Base-by-base conservation (phyloP, 805 yeast genomes). In the Barnettozyma botsteinii region DNA sequence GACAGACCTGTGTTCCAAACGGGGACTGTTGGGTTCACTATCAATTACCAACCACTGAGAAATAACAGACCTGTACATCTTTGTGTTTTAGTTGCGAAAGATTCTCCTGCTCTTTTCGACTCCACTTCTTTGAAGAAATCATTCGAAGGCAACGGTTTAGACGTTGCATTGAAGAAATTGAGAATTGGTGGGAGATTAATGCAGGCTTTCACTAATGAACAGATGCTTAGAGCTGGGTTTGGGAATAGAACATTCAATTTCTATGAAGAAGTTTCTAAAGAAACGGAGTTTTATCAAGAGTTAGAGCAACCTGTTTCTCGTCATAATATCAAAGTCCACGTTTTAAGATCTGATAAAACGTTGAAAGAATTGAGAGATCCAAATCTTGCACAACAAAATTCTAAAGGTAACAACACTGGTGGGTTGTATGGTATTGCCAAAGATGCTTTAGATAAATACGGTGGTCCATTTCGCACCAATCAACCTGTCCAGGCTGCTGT, bases 161-260 rank as follows among this genome's bases (percentile, higher is more conserved):
- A 79, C n/a, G 57, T 79, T 5, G 96, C 96, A 1, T 64, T 84
- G 15, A 68, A 66, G 48, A 86, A 86, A 56, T 57, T 91, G 48
- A 75, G 93, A 51, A 75, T 87, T 45, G 96, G 85, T 4, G 95
- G 84, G 5, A 70, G 95, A 50, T 60, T 89, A 60, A 85, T 86
- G 95, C 91, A 86, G 52, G 94, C 96, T 1, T 88, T 74, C 59
- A 89, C 97, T 0, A 79, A 78, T 51, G 97, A 89, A 50, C 96
- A 88, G 56, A 86, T 91, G 95, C 60, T 77, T 38, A 65, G 81
- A 29, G 72, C 76, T 33, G 89, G 93, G 0, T 75, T 85, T 55
- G 94, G 96, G 10, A 75, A 79, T 48, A 66, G 97, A 45, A 70
- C 84, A 4, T 87, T 87, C 61, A 76, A 77, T 45, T 83, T 87